Percentiles rank a stretch among this genome's conserved stretches.
Conservation (phyloP, 2,329 filamentous ascomycete genomes). For the Epichloe uncinata region DNA sequence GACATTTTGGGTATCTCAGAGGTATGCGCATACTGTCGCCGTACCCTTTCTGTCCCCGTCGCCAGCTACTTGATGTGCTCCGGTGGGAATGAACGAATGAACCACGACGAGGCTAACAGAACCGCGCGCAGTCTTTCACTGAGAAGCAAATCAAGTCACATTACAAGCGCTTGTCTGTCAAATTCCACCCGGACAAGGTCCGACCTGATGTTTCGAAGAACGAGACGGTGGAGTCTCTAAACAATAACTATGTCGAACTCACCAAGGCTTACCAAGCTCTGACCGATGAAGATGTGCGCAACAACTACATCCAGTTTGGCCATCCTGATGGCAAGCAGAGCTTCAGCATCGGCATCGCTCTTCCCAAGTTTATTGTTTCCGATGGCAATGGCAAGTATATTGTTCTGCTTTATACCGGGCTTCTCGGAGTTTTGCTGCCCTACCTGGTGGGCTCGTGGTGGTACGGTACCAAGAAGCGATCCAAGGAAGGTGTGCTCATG, state of each 20-base stretch:
- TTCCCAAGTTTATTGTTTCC: slow-evolving; percentile 83
- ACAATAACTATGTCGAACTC: slow-evolving; percentile 82
- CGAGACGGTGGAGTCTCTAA: slow-evolving; percentile 73
- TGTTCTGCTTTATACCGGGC: slow-evolving; percentile 71
- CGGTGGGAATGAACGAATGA: neutral
- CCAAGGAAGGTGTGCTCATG: slow-evolving; percentile 85
- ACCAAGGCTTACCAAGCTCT: slow-evolving; percentile 97
- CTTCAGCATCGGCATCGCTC: slow-evolving; percentile 91
- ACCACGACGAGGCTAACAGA: slow-evolving; percentile 16
- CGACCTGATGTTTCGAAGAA: slow-evolving; percentile 75
- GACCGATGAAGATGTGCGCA: slow-evolving; percentile 92
- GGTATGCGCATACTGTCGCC: slow-evolving; percentile 26
- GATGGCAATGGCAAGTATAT: slow-evolving; percentile 95
- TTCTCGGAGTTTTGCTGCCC: slow-evolving; percentile 81
- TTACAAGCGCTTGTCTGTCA: slow-evolving; percentile 76
- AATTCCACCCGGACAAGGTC: slow-evolving; percentile 87
- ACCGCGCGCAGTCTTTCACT: slow-evolving; percentile 48
- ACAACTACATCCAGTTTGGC: slow-evolving; percentile 92
- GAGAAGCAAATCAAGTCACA: slow-evolving; percentile 89
- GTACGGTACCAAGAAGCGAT: slow-evolving; percentile 90
- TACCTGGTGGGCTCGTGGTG: slow-evolving; percentile 96
- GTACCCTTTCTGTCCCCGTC: neutral
- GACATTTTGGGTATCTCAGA: slow-evolving; percentile 81
- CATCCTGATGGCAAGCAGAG: slow-evolving; percentile 98
- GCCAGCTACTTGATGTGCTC: neutral